Base-by-base conservation (phyloP, 345 rosid species). In the Aquilaria malaccensis region DNA sequence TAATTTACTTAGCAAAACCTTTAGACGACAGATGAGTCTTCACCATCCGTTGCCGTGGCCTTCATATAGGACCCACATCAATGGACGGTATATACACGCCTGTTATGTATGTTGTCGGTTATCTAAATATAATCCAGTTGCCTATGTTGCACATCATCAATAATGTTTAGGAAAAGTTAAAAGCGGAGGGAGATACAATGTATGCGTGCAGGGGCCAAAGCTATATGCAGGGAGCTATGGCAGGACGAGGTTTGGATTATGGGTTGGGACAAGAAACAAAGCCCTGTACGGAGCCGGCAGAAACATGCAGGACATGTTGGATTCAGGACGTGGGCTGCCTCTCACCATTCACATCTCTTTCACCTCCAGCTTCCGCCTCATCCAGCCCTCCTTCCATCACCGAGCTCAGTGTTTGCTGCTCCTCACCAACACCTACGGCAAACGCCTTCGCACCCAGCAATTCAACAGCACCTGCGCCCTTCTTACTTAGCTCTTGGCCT, bases 251-350 rank as follows among this genome's bases (percentile, higher is more conserved):
- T 87, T 83, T 68, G 3, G 57, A 45, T 51, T 92, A 47, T 60
- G 60, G 33, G 75, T 84, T 32, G 97, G 88, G 55, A 81, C 88
- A 14, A 76, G 57, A 75, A 87, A 79, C 70, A 82, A 70, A 46
- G 83, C 91, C 0, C 78, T 92, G 93, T 92, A 92, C 56, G 97
- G 93, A 6, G 98, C 96, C 0, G 98, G 98, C 54, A 70, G 85
- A 58, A 84, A 61, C 67, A 89, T 89, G 95, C 67, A 80, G 49
- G 97, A 89, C 76, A 58, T 92, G 85, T 74, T 89, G 30, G 84
- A 80, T 13, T 85, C 94, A 0, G 79, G 77, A n/a, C 74, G 46
- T 60, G 97, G 95, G 6, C 58, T 89, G 80, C 84, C 98, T 2
- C 33, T 92, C 11, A 56, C 65, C 30, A 61, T 92, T 54, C 73